Evolutionary conservation across 495 filamentous ascomycete species (phyloP).

Genomic region (Tuber calosporum): DNA sequence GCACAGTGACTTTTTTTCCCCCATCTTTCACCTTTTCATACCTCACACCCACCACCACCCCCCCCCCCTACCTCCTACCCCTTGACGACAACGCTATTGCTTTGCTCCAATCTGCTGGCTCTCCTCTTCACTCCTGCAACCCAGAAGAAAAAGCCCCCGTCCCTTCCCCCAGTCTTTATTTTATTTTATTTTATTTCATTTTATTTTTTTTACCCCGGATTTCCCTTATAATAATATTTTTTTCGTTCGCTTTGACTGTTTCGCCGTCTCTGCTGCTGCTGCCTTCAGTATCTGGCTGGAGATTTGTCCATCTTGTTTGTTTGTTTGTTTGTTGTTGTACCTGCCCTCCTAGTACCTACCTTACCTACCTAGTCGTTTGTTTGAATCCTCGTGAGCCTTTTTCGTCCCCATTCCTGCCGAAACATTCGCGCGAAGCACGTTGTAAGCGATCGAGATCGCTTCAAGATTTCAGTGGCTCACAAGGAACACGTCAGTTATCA

Average conservation of each 20-base stretch:
- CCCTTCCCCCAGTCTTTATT: not conserved
- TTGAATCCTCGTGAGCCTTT: conserved; percentile 21
- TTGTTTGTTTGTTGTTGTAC: too few species aligned
- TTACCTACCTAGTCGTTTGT: conserved; percentile 29
- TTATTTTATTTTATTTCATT: too few species aligned
- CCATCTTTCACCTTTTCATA: conserved; percentile 26
- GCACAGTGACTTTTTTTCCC: conserved; percentile 39
- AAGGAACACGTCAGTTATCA: conserved; percentile 33
- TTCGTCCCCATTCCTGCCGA: conserved; percentile 22
- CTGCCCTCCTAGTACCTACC: conserved; percentile 32
- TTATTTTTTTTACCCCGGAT: conserved; percentile 3
- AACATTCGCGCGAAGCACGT: conserved; percentile 17
- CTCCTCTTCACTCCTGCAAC: not conserved
- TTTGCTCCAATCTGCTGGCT: conserved; percentile 18
- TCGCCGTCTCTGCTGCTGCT: not conserved
- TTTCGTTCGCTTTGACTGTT: conserved; percentile 1
- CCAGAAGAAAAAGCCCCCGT: conserved; percentile 5
- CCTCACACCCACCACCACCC: too few species aligned
- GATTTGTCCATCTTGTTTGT: conserved; percentile 24
- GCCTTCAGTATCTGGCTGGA: not conserved
- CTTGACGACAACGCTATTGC: conserved; percentile 30
- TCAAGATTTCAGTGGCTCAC: conserved; percentile 12
- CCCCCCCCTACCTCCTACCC: conserved; percentile 11
- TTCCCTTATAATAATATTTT: conserved; percentile 2
- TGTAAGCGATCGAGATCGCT: conserved; percentile 34